Evolutionary conservation across 2,329 filamentous ascomycete species (phyloP).

Genomic region (Fusarium secorum): DNA sequence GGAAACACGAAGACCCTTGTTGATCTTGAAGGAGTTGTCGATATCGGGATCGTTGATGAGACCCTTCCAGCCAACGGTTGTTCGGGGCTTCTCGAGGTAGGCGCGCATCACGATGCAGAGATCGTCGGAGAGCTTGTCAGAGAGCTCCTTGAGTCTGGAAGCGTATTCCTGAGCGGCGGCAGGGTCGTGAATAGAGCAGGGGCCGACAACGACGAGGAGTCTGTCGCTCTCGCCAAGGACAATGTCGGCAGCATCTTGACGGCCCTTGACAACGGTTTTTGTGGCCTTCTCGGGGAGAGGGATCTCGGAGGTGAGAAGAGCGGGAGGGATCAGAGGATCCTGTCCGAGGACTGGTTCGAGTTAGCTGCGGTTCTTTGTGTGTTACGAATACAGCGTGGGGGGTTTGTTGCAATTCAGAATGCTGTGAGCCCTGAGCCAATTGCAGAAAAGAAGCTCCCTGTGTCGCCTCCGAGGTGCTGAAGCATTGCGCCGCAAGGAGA

Average conservation of each 20-base stretch:
- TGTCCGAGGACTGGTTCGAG: conserved; percentile 80
- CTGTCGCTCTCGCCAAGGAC: conserved; percentile 83
- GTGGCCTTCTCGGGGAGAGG: conserved; percentile 71
- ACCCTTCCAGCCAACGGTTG: conserved; percentile 98
- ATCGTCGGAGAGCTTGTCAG: conserved; percentile 82
- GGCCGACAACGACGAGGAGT: conserved; percentile 91
- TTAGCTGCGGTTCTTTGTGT: conserved; percentile 23
- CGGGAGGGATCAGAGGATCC: conserved; percentile 90
- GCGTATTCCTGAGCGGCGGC: conserved; percentile 88
- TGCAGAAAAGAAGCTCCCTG: not conserved
- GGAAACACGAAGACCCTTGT: conserved; percentile 94
- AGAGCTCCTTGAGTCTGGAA: conserved; percentile 75
- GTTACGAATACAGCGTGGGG: not conserved
- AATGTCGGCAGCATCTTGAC: conserved; percentile 73
- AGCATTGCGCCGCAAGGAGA: not conserved
- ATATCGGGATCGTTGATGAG: conserved; percentile 99
- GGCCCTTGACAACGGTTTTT: conserved; percentile 74
- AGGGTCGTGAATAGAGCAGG: conserved; percentile 97
- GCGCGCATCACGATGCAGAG: conserved; percentile 96
- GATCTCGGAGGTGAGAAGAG: conserved; percentile 86
- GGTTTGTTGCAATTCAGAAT: not conserved
- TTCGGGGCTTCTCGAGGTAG: conserved; percentile 98
- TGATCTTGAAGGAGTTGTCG: conserved; percentile 97
- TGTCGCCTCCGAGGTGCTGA: not conserved
- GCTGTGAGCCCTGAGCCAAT: not conserved